Evolutionary conservation across 495 filamentous ascomycete species (phyloP).

Genomic region (Podospora appendiculata): DNA sequence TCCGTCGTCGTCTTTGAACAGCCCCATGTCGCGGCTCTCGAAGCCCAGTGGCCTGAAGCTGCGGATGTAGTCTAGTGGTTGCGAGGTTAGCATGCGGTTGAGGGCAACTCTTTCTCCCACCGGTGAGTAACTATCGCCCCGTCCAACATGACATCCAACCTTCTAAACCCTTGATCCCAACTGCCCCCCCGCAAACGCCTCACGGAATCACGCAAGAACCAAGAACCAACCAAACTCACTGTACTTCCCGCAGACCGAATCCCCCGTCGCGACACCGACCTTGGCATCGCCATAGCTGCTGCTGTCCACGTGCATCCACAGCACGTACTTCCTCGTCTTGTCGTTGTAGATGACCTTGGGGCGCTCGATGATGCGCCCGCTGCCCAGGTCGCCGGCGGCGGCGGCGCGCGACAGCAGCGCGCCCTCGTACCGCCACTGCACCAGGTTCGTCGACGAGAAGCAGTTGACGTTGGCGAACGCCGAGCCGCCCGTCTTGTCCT

Average conservation of each 20-base stretch:
- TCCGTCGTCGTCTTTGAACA: constrained; percentile 56
- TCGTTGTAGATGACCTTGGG: constrained; percentile 59
- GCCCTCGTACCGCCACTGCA: constrained; percentile 54
- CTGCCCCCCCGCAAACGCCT: constrained; percentile 15
- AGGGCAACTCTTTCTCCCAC: not conserved
- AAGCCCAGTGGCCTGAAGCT: constrained; percentile 41
- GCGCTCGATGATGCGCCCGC: constrained; percentile 54
- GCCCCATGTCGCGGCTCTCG: constrained; percentile 52
- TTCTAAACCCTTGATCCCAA: not conserved
- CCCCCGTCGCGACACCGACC: constrained; percentile 53
- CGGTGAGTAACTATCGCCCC: not conserved
- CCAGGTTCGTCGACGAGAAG: constrained; percentile 48
- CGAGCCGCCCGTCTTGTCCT: constrained; percentile 55
- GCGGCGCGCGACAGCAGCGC: constrained; percentile 41
- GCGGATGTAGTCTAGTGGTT: not conserved
- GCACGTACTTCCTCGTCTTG: constrained; percentile 43
- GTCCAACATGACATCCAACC: not conserved
- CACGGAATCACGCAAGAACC: constrained; percentile 2
- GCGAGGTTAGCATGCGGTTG: not conserved
- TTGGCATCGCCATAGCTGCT: constrained; percentile 56
- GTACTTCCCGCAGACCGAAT: constrained; percentile 53
- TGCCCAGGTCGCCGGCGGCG: constrained; percentile 55
- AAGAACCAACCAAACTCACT: constrained; percentile 6
- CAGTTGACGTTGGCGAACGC: constrained; percentile 54
- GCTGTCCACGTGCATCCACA: constrained; percentile 62